phyloP scores from a whole-genome alignment of 495 filamentous ascomycete species.

The Xylaria curta region DNA sequence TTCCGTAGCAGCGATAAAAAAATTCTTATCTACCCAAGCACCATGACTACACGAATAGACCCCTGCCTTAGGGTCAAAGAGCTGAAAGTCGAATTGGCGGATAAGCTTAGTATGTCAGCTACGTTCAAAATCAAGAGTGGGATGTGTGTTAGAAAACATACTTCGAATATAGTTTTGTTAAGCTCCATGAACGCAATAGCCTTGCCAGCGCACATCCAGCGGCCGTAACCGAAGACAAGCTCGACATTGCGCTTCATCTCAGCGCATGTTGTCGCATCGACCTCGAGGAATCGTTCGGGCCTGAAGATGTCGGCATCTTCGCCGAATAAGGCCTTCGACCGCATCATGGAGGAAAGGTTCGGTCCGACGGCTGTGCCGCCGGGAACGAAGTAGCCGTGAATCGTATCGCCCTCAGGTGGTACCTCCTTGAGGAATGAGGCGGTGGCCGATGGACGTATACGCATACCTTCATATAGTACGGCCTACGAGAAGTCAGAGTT shows the following conservation, averaged over 20 bases:
- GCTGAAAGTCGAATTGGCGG: constrained; percentile 28
- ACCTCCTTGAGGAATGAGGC: constrained; percentile 55
- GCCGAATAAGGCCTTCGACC: constrained; percentile 57
- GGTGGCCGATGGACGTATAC: constrained; percentile 51
- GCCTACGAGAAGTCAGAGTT: constrained; percentile 47
- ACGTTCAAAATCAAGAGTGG: neutral
- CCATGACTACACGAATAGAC: constrained; percentile 2
- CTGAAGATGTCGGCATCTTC: constrained; percentile 49
- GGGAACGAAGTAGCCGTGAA: constrained; percentile 60
- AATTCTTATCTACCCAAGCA: constrained; percentile 18
- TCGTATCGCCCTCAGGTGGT: constrained; percentile 52
- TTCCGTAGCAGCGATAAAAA: constrained; percentile 3
- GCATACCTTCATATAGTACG: constrained; percentile 54
- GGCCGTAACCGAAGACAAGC: constrained; percentile 58
- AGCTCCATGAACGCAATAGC: constrained; percentile 64
- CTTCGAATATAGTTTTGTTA: constrained; percentile 59
- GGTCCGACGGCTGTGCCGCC: constrained; percentile 60
- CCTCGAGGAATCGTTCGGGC: constrained; percentile 51
- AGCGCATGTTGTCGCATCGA: constrained; percentile 47
- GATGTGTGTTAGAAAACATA: constrained; percentile 35
- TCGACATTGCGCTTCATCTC: constrained; percentile 59
- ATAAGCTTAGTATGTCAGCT: constrained; percentile 18
- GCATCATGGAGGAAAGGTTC: constrained; percentile 61
- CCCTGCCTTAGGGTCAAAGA: constrained; percentile 14
- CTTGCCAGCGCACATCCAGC: constrained; percentile 58